Evolutionary conservation across 495 filamentous ascomycete genomes (phyloP).

Genomic region (Polyplosphaeria fusca): DNA sequence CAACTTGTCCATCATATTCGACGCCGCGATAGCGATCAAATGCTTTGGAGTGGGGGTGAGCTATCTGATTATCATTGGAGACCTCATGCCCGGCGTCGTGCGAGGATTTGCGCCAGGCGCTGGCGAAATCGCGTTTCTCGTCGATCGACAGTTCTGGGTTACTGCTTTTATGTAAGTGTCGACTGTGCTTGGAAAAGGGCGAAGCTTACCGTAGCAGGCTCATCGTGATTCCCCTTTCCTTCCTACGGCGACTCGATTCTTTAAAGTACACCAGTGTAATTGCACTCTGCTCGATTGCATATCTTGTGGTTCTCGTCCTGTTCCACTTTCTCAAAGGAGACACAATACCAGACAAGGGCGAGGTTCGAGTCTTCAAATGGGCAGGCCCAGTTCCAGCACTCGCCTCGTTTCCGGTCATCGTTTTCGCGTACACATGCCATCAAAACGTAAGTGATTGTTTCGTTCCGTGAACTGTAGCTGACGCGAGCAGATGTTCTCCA

Average conservation of each 20-base stretch:
- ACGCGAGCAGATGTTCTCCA: constrained; percentile 83
- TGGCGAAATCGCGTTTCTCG: constrained; percentile 63
- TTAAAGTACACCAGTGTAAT: constrained; percentile 95
- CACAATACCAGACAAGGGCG: constrained; percentile 63
- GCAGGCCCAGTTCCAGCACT: constrained; percentile 73
- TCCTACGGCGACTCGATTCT: constrained; percentile 84
- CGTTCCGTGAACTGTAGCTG: neutral
- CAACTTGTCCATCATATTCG: constrained; percentile 92
- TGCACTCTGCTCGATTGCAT: constrained; percentile 87
- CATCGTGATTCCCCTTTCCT: constrained; percentile 89
- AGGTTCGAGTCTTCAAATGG: constrained; percentile 70
- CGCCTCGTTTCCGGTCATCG: constrained; percentile 86
- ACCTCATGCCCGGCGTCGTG: constrained; percentile 94
- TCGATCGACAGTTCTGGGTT: constrained; percentile 94
- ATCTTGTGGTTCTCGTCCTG: constrained; percentile 85
- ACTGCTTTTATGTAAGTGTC: constrained; percentile 83
- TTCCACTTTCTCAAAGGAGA: constrained; percentile 84
- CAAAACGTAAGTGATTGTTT: constrained; percentile 68
- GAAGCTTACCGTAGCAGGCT: constrained; percentile 53
- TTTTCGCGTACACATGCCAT: constrained; percentile 98
- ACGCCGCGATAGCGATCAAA: constrained; percentile 94
- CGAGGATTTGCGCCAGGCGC: constrained; percentile 65
- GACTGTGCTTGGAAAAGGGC: constrained; percentile 1
- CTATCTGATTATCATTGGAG: constrained; percentile 97
- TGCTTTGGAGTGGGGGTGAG: constrained; percentile 96